Conservation (phyloP, 208 protist species). For the Leishmania major region DNA sequence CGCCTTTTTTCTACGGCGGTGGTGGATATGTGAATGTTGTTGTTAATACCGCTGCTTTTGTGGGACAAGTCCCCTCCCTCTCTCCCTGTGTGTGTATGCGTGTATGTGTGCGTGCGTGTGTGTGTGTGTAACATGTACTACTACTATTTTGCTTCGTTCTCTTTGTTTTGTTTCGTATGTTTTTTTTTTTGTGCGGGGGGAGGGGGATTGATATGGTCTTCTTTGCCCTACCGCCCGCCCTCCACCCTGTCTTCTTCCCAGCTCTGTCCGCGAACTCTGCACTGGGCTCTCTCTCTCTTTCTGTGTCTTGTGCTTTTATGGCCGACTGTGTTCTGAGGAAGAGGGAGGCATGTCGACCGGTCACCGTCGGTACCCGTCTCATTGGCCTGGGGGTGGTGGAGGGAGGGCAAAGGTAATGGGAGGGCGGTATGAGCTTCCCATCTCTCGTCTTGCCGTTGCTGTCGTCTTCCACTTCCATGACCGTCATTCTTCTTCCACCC, state of each 20-base stretch:
- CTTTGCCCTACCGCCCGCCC: not conserved
- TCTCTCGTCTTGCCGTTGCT: not conserved
- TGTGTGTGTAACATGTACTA: not conserved
- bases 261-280: not conserved
- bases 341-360: not conserved
- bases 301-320: not conserved
- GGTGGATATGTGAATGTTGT: not conserved
- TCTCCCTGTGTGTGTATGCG: not conserved
- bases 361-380: not conserved
- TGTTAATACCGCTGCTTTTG: not conserved
- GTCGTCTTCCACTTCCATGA: not conserved
- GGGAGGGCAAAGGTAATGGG: not conserved
- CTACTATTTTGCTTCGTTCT: conserved; percentile 4
- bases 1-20: not conserved
- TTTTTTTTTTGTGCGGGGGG: not conserved
- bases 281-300: not conserved
- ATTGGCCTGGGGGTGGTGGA: not conserved
- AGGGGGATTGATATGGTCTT: not conserved
- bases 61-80: not conserved
- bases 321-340: not conserved
- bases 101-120: not conserved
- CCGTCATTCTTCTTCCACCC: not conserved
- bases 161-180: not conserved
- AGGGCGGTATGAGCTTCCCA: not conserved
- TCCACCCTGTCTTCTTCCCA: not conserved